Base-by-base conservation (phyloP, 306 rosid genomes). In the Lathyrus oleraceus region DNA sequence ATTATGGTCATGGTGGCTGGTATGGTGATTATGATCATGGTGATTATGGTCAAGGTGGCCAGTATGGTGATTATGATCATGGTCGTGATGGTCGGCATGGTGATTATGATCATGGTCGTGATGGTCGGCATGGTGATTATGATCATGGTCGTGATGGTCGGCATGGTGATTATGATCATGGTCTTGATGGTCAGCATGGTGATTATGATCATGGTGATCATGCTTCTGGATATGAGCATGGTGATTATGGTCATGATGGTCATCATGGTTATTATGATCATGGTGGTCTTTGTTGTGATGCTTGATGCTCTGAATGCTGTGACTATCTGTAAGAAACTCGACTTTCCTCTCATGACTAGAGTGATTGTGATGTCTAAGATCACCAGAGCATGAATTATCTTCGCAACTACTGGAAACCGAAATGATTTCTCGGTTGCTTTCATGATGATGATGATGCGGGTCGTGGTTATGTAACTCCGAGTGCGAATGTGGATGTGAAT, bases 401-500 rank as follows among this genome's bases (percentile, higher is more conserved):
- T 21, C 69, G 69, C 60, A 49, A 76, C 75, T 85, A 23, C 67
- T 71, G 17, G 84, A 72, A 77, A 87, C 76, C 6, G 81, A 72
- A 61, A 79, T 49, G 47, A 40, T 47, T 53, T 86, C 77, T 69
- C 76, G 83, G 57, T 75, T 76, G 71, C 53, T 62, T 62, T 56
- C 74, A 44, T 67, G 76, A 25, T 73, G 74, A 65, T 70, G 80
- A 23, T 72, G 73, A 42, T 75, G 75, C 30, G 77, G 76, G 11
- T 85, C 49, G 14, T 82, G 71, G 47, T 43, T 60, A 66, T 71
- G 77, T 4, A 61, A 49, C 61, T 81, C 82, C 0, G 80, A 52
- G 67, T 83, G 83, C 7, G 51, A 65, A 61, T 85, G 88, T 1
- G 82, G 11, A 49, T 58, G 89, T 2, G 86, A 86, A 69, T 88